Conservation (phyloP, 768 basidiomycete species). For the Hemileccinum rubropunctum region DNA sequence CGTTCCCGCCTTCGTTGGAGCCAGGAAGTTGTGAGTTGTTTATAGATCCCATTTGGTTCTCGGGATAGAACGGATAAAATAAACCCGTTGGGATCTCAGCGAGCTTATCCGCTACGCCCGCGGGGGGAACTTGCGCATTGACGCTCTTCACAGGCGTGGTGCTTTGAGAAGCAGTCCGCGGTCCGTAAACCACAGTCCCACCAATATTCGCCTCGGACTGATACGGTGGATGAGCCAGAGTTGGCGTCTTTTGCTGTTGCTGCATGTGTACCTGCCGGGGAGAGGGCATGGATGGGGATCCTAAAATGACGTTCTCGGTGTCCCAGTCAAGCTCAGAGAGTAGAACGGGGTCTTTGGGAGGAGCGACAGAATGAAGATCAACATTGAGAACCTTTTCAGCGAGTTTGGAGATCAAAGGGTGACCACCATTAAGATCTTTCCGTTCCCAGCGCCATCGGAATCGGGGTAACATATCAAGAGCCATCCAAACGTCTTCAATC, state of each 20-base stretch:
- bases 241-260: slow-evolving; percentile 37
- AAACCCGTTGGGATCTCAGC: slow-evolving; percentile 66
- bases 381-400: slow-evolving; percentile 79
- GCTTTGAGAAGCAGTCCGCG: slow-evolving; percentile 25
- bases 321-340: slow-evolving; percentile 48
- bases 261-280: slow-evolving; percentile 29
- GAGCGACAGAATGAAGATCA: slow-evolving; percentile 56
- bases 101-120: slow-evolving; percentile 36
- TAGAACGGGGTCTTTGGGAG: slow-evolving; percentile 39
- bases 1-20: slow-evolving; percentile 17
- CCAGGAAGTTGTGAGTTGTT: slow-evolving; percentile 16
- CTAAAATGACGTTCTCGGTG: slow-evolving; percentile 32
- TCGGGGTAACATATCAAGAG: slow-evolving; percentile 82
- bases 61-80: slow-evolving; percentile 80
- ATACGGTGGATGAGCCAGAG: slow-evolving; percentile 33
- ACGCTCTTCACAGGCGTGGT: slow-evolving; percentile 28
- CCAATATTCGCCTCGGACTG: slow-evolving; percentile 28
- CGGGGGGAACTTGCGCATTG: slow-evolving; percentile 19
- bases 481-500: slow-evolving; percentile 82
- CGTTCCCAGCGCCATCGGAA: slow-evolving; percentile 94
- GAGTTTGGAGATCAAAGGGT: slow-evolving; percentile 80
- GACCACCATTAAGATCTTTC: slow-evolving; percentile 74
- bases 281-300: slow-evolving; percentile 24
- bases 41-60: slow-evolving; percentile 36
- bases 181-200: slow-evolving; percentile 27